Evolutionary conservation across 2,329 filamentous ascomycete genomes (phyloP), one percentile per base, ranked within the genome.

Genomic region (Biscogniauxia marginata): DNA sequence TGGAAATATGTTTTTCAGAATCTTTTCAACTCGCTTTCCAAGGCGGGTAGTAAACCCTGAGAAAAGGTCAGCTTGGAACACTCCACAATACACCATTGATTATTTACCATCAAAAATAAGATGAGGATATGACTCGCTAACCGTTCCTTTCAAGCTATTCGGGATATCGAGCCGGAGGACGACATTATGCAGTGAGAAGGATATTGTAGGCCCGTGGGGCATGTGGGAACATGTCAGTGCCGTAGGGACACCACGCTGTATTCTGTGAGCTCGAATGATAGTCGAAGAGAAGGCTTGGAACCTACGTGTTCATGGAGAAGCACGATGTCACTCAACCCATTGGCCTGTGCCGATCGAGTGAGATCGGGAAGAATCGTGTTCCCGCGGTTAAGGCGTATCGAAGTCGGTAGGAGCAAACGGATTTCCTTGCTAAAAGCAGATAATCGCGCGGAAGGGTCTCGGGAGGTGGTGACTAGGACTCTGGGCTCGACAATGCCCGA

Each of bases 391-490:
- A 98, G 75, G 8, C 93, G 85, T 59, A 97, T 93, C 0, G 88
- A 84, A 0, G 93, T 97, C 0, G 93, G 93, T 1, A 93, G 78
- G 4, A 93, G 77, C 24, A 93, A 75, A 51, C 92, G 81, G 52
- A 96, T 89, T 73, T 98, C 95, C 72, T 99, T 98, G 24, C 91
- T 89, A 69, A 99, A 99, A 0, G 91, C 87, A n/a, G 86, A 84
- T 7, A 99, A 80, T 53, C 95, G 83, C 49, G 90, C 88, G 24
- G 89, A 93, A 19, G 95, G 93, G 63, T 93, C 89, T 69, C 95
- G 85, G 47, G 90, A 95, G 3, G 95, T 99, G 21, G 93, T 96
- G 50, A 97, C 90, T 6, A 98, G 83, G 3, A 96, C 87, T 52
- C 93, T 83, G 6, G 93, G 92, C 65, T 98, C 95, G 39, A 95